Conservation (phyloP, 805 yeast species). For the Zygosaccharomyces pseudorouxii region DNA sequence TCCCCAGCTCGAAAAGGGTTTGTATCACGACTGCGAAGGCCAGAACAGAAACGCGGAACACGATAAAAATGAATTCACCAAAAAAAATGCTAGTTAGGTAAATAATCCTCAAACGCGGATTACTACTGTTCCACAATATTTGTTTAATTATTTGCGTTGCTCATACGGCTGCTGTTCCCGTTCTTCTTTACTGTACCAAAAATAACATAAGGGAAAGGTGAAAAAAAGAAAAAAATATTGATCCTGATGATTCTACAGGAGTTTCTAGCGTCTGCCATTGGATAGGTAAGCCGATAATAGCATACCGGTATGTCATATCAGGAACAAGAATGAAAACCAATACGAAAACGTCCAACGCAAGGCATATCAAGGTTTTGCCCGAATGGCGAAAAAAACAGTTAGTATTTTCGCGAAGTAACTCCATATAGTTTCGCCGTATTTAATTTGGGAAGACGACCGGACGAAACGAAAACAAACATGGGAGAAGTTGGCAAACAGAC, state of each 20-base stretch:
- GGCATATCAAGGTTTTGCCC: no score
- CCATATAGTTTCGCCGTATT: no score
- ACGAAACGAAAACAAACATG: neutral
- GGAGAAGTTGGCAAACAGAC: no score
- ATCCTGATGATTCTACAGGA: neutral
- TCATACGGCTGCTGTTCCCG: neutral
- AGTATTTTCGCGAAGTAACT: no score
- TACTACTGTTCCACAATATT: neutral
- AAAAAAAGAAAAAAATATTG: neutral
- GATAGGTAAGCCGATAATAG: neutral
- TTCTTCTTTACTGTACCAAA: neutral
- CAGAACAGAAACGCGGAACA: neutral
- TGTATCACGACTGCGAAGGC: neutral
- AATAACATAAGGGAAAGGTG: neutral
- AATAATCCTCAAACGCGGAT: constrained; percentile 6
- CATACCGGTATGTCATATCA: neutral
- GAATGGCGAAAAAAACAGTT: no score
- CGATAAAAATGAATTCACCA: neutral
- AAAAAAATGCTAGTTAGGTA: neutral
- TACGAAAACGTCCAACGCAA: no score
- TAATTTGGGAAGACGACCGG: no score
- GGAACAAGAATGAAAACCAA: neutral
- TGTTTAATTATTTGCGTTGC: neutral
- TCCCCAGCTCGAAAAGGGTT: neutral
- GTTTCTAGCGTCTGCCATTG: neutral